phyloP scores from a whole-genome alignment of 148 eudicot species.

The Fagopyrum tataricum region DNA sequence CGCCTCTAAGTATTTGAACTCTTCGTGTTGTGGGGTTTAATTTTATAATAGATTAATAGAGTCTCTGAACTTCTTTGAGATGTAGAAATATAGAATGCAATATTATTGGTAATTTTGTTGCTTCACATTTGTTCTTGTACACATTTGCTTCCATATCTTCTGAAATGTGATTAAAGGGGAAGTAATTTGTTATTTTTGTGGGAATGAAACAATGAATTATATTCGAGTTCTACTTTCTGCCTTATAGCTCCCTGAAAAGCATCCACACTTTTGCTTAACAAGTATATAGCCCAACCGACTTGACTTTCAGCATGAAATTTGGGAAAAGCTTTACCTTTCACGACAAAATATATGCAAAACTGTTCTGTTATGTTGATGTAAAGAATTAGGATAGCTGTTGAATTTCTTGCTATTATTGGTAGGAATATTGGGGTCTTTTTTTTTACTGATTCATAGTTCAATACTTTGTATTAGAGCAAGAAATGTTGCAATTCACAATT shows the following conservation, averaged over 20 bases:
- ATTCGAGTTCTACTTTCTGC: no score
- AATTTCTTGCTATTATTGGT: neutral
- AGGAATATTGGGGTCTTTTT: neutral
- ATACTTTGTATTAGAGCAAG: neutral
- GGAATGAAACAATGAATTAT: no score
- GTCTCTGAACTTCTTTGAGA: neutral
- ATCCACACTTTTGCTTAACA: no score
- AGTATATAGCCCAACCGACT: no score
- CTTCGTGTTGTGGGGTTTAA: neutral
- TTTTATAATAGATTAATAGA: neutral
- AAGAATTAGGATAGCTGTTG: neutral
- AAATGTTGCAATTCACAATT: slow-evolving; percentile 22
- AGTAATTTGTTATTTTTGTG: no score
- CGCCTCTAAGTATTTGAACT: neutral
- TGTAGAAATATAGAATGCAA: neutral
- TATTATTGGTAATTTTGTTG: neutral
- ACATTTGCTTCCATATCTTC: no score
- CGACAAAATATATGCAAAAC: no score
- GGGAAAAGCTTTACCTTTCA: no score
- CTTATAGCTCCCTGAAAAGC: no score
- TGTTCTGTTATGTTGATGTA: neutral
- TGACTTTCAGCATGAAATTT: no score
- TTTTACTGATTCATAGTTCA: neutral
- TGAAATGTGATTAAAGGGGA: no score
- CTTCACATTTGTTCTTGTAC: no score